Percentiles rank a stretch among this genome's conserved stretches.
Conservation (phyloP, 768 basidiomycete species). For the Leccinum boreale region DNA sequence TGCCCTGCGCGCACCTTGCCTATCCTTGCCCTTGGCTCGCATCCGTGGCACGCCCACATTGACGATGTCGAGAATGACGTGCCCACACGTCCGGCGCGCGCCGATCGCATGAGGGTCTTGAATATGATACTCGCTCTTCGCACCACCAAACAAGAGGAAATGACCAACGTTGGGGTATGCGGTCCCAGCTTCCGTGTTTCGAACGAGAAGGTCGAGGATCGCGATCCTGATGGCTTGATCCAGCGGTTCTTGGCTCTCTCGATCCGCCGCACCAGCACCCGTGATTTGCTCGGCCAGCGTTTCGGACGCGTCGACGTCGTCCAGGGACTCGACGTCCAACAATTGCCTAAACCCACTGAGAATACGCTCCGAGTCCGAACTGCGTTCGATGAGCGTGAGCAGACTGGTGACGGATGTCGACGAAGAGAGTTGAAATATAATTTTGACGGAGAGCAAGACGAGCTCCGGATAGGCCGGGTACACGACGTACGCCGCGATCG, state of each 20-base stretch:
- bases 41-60: constrained; percentile 67
- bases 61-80: constrained; percentile 76
- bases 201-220: constrained; percentile 78
- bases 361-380: constrained; percentile 82
- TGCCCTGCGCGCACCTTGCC: constrained; percentile 27
- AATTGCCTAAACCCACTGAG: constrained; percentile 72
- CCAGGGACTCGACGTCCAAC: constrained; percentile 57
- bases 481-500: constrained; percentile 74
- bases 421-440: constrained; percentile 62
- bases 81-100: constrained; percentile 67
- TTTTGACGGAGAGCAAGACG: constrained; percentile 73
- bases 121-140: constrained; percentile 58
- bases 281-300: constrained; percentile 57
- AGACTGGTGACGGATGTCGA: constrained; percentile 70
- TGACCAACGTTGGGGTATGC: constrained; percentile 84
- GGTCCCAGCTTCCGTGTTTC: constrained; percentile 60
- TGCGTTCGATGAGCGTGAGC: constrained; percentile 74
- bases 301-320: constrained; percentile 61
- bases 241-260: constrained; percentile 43
- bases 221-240: constrained; percentile 71
- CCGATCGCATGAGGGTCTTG: constrained; percentile 78
- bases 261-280: constrained; percentile 70
- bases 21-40: constrained; percentile 42
- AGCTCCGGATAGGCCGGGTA: constrained; percentile 72
- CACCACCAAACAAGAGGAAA: constrained; percentile 75